Evolutionary conservation across 179 eudicot species (phyloP), one percentile per base, ranked within the genome.

Genomic region (Heliamphora pulchella): DNA sequence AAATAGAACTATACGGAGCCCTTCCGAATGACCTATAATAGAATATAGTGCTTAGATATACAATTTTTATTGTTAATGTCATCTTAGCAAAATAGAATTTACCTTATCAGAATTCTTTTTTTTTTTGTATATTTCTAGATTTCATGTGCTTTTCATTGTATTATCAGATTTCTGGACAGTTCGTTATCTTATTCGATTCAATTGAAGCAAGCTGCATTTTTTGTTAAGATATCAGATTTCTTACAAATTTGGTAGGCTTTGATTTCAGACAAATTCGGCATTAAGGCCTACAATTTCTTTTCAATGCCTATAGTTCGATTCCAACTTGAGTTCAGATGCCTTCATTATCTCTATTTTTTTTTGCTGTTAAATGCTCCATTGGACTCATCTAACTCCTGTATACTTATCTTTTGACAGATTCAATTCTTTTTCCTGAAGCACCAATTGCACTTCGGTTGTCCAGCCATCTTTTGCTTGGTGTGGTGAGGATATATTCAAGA

Each of bases 391-490:
- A 46, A 71, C 64, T 74, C 44, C 59, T 64, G 39, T 22, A 22
- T 65, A 3, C 50, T 20, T 55, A 39, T 50, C 55, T 76, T 31
- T 66, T 80, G 72, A 74, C 96, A 96, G 99, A 96, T 80, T 96
- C 99, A 15, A 96, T 96, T 77, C 89, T 94, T 48, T 92, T 82
- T 74, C 99, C 99, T n/a, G 99, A 96, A 15, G 92, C 94, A 62
- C 99, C 99, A 0, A 96, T 96, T 73, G 99, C 99, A 44, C 91
- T 96, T 18, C 94, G 99, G 65, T 84, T 96, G 88, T 94, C 99
- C 15, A 94, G 99, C 88, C 99, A 96, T 89, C 92, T 96, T 84
- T 85, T 96, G 84, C 97, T 96, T 79, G 99, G 99, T 47, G 99
- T 96, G 84, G 99, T 96, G 84, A 92, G 99, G 80, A 96, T 96